These are phyloP conservation scores for Amoebophrya sp. DNA, from an alignment of 169 alveolate genomes.

Conservation along the genomic window DNA sequence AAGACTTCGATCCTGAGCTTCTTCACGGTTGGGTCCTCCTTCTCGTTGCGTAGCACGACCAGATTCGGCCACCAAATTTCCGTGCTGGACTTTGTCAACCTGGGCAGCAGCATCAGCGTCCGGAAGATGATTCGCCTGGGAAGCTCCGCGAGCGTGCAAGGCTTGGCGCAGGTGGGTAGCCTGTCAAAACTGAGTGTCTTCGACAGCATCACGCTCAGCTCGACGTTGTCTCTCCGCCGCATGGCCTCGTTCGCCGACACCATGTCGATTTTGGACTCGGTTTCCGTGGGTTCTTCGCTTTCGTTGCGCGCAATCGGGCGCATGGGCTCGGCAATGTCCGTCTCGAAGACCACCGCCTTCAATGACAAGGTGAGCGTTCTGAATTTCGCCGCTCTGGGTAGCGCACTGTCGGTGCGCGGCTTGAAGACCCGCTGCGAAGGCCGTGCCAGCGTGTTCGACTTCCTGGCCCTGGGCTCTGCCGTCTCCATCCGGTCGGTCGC, in stretches of 20 bases:
- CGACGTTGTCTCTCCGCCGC: background rate
- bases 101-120: background rate
- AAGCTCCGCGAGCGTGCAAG: background rate
- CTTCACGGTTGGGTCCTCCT: background rate
- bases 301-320: background rate
- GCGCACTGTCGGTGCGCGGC: background rate
- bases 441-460: background rate
- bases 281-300: background rate
- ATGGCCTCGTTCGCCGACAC: background rate
- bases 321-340: background rate
- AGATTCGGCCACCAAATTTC: background rate
- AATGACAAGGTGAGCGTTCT: background rate
- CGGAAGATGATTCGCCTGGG: background rate
- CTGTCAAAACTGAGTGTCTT: background rate
- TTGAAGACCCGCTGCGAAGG: background rate
- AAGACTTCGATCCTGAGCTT: background rate
- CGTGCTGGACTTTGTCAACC: slow-evolving; percentile 9
- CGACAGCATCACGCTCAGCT: background rate
- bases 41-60: background rate
- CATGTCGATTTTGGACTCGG: background rate
- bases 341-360: background rate
- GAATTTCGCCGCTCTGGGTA: background rate
- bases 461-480: background rate
- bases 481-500: background rate
- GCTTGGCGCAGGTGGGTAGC: background rate